Conservation (phyloP, 352 stramenopile genomes). For the Globisporangium middletonii region DNA sequence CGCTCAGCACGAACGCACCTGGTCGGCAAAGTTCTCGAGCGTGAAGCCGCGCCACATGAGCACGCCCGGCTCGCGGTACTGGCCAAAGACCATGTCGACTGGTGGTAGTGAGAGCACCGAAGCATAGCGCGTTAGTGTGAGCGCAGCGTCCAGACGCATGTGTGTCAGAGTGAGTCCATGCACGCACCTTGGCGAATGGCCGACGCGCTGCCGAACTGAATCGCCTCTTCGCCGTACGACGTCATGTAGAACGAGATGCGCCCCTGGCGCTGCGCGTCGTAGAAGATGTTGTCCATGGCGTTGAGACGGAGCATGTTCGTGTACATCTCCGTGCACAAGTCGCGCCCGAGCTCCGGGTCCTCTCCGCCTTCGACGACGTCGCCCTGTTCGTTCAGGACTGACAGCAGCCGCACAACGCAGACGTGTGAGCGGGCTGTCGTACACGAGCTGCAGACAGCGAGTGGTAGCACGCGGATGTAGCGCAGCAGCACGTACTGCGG, state of each 20-base stretch:
- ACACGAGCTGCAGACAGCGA: background rate
- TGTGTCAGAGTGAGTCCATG: no score
- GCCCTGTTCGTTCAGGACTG: conserved; percentile 84
- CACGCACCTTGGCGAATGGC: conserved; percentile 63
- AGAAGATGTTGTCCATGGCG: conserved; percentile 97
- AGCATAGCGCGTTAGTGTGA: background rate
- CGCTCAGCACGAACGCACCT: conserved; percentile 27
- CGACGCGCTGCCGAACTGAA: conserved; percentile 93
- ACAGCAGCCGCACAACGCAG: no score
- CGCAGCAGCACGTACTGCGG: conserved; percentile 65
- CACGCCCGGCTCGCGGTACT: conserved; percentile 97
- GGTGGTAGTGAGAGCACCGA: no score
- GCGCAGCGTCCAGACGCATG: background rate
- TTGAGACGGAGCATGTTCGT: conserved; percentile 79
- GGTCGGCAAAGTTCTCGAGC: conserved; percentile 96
- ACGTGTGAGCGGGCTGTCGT: no score
- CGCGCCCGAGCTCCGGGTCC: conserved; percentile 70
- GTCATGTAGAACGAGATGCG: conserved; percentile 98
- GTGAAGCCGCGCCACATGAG: conserved; percentile 98
- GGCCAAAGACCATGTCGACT: conserved; percentile 94
- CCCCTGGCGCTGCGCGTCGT: conserved; percentile 96
- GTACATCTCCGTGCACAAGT: conserved; percentile 86
- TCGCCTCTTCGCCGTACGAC: conserved; percentile 92
- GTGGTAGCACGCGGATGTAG: no score
- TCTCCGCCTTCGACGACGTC: conserved; percentile 62